phyloP scores from a whole-genome alignment of 2,329 filamentous ascomycete genomes.

The Chaetomium globosum region DNA sequence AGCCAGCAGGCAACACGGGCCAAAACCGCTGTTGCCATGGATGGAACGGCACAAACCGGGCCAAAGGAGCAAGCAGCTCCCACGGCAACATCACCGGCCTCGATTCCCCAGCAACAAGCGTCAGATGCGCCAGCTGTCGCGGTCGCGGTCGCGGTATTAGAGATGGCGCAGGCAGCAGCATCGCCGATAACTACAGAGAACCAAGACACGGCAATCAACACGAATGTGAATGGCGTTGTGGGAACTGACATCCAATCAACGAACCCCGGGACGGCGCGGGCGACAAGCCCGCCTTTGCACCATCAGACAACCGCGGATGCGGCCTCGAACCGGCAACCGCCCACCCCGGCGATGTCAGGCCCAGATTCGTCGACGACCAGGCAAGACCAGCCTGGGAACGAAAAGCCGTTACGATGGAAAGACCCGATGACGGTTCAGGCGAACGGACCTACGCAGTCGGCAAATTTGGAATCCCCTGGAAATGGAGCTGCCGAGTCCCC shows the following conservation, averaged over 20 bases:
- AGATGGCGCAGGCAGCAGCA: conserved; percentile 17
- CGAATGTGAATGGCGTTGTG: conserved; percentile 15
- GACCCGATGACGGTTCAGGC: conserved; percentile 31
- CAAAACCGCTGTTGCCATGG: conserved; percentile 7
- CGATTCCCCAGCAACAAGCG: neutral
- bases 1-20: conserved; percentile 6
- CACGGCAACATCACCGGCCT: neutral
- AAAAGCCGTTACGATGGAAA: conserved; percentile 25
- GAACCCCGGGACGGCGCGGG: conserved; percentile 18
- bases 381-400: neutral
- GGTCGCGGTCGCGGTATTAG: conserved; percentile 13
- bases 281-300: conserved; percentile 26
- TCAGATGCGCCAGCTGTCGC: conserved; percentile 17
- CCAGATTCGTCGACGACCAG: neutral
- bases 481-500: conserved; percentile 2
- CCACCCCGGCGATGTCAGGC: neutral
- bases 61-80: conserved; percentile 8
- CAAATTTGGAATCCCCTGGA: conserved; percentile 14
- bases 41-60: conserved; percentile 5
- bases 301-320: neutral
- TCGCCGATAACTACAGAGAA: conserved; percentile 15
- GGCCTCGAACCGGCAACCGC: neutral
- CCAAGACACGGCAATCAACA: neutral
- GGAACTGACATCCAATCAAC: conserved; percentile 8
- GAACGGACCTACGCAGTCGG: conserved; percentile 22